A percentile compares a stretch with the other conserved stretches of the same genome.
These are phyloP conservation scores for Clonostachys rosea DNA, from an alignment of 2,329 filamentous ascomycete species.

Conservation along the genomic window DNA sequence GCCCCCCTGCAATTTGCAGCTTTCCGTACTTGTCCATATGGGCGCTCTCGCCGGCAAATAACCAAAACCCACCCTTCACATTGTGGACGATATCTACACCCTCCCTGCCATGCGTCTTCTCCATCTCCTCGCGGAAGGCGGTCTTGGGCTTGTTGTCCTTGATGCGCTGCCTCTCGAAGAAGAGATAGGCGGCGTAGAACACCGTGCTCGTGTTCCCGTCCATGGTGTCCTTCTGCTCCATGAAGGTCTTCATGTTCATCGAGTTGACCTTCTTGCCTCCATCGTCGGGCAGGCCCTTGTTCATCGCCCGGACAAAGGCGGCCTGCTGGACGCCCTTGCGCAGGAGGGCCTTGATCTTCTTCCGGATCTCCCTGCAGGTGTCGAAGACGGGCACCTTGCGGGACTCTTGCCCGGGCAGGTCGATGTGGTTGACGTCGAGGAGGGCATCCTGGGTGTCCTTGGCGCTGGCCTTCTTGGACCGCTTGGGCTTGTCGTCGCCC, in stretches of 20 bases:
- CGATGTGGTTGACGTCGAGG: slow-evolving; percentile 34
- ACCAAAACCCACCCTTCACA: too few species aligned
- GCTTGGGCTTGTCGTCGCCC: slow-evolving; percentile 18
- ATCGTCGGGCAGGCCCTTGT: slow-evolving; percentile 28
- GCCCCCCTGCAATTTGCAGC: too few species aligned
- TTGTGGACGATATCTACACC: slow-evolving; percentile 12
- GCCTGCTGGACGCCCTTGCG: slow-evolving; percentile 41
- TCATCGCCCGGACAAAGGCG: slow-evolving; percentile 42
- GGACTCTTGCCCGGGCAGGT: slow-evolving; percentile 39
- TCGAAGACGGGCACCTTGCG: slow-evolving; percentile 46
- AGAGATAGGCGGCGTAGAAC: slow-evolving; percentile 52
- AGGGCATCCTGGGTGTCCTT: slow-evolving; percentile 15
- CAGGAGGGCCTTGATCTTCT: slow-evolving; percentile 49
- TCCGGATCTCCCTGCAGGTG: slow-evolving; percentile 52
- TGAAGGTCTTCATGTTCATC: slow-evolving; percentile 42
- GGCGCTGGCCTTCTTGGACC: slow-evolving; percentile 8
- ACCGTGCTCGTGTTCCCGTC: slow-evolving; percentile 41
- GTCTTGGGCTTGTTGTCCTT: slow-evolving; percentile 45
- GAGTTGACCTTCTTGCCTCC: slow-evolving; percentile 29
- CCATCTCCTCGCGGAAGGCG: slow-evolving; percentile 46
- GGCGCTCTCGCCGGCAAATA: too few species aligned
- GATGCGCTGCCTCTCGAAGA: slow-evolving; percentile 55
- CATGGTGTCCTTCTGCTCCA: slow-evolving; percentile 39
- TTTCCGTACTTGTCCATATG: too few species aligned
- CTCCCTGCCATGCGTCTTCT: slow-evolving; percentile 21